Evolutionary conservation across 345 rosid species (phyloP).

Genomic region (Theobroma cacao): DNA sequence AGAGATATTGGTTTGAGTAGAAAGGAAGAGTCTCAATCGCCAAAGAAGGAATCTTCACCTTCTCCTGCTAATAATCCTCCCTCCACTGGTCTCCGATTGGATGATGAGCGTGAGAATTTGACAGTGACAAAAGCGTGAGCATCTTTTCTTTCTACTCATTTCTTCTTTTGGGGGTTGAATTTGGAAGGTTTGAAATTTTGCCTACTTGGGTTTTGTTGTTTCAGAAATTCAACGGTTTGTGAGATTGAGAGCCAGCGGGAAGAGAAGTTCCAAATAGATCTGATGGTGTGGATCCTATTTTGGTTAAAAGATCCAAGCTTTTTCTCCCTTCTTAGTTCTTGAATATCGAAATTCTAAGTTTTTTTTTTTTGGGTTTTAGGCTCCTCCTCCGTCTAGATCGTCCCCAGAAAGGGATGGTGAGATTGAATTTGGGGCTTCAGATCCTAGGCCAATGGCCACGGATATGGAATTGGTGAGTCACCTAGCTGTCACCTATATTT

Average conservation of each 20-base stretch:
- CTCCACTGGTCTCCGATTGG: slow-evolving; percentile 42
- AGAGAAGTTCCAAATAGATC: slow-evolving; percentile 94
- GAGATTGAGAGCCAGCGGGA: slow-evolving; percentile 50
- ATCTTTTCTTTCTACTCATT: not conserved
- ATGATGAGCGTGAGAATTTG: slow-evolving; percentile 43
- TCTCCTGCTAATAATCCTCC: slow-evolving; percentile 7
- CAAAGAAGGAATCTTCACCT: slow-evolving; percentile 49
- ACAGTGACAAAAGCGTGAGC: slow-evolving; percentile 53
- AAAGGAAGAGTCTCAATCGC: slow-evolving; percentile 54
- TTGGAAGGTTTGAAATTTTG: not conserved
- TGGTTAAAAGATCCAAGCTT: not conserved
- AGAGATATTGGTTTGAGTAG: slow-evolving; percentile 33
- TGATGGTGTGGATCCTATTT: slow-evolving; percentile 63
- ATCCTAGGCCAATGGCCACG: slow-evolving; percentile 54
- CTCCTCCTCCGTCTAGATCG: slow-evolving; percentile 81
- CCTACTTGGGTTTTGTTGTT: slow-evolving; percentile 5
- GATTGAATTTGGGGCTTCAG: slow-evolving; percentile 54
- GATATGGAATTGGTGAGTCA: slow-evolving; percentile 72
- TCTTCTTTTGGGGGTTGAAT: not conserved
- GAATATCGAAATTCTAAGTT: not conserved
- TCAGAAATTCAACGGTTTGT: slow-evolving; percentile 39
- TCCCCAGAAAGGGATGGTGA: slow-evolving; percentile 85
- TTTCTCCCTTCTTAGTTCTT: not conserved
- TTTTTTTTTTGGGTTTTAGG: slow-evolving; percentile 38
- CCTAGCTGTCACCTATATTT: not conserved